These are phyloP conservation scores for Evernia prunastri DNA, from an alignment of 495 filamentous ascomycete genomes.

Conservation along the genomic window DNA sequence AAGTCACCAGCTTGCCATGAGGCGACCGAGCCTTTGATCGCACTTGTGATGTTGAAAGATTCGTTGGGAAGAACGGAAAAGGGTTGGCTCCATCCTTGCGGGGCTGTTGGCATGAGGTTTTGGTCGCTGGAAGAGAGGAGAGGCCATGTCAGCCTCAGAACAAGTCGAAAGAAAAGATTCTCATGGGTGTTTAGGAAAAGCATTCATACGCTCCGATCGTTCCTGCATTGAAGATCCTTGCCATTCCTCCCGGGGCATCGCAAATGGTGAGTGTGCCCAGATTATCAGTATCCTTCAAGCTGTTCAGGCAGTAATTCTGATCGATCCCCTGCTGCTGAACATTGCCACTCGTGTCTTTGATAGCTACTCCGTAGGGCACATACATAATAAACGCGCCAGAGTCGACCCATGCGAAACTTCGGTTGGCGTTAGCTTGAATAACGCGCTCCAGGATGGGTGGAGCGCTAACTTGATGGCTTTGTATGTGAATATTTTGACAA, in stretches of 20 bases:
- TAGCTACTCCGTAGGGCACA: slow-evolving; percentile 14
- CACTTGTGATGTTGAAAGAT: slow-evolving; percentile 8
- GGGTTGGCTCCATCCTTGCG: neutral
- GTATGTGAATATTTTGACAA: slow-evolving; percentile 16
- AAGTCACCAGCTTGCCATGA: slow-evolving; percentile 16
- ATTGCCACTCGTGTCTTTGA: slow-evolving; percentile 9
- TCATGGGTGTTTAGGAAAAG: neutral
- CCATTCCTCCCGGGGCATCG: slow-evolving; percentile 15
- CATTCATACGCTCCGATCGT: neutral
- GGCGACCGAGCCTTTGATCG: slow-evolving; percentile 13
- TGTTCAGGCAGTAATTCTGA: slow-evolving; percentile 11
- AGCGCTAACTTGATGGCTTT: slow-evolving; percentile 12
- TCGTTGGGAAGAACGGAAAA: neutral
- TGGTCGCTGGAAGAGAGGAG: neutral
- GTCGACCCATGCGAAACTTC: slow-evolving; percentile 17
- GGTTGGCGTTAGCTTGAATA: neutral
- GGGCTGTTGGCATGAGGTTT: neutral
- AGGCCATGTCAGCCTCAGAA: neutral
- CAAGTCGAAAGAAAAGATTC: too few relatives aligned
- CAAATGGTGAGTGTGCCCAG: neutral
- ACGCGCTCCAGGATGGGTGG: too few relatives aligned
- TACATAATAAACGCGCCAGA: slow-evolving; percentile 17
- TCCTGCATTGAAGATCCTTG: slow-evolving; percentile 13
- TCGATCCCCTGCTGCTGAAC: slow-evolving; percentile 4
- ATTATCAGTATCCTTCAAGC: slow-evolving; percentile 8